Evolutionary conservation across 2,329 filamentous ascomycete genomes (phyloP).

Genomic region (Phymatotrichopsis omnivora): DNA sequence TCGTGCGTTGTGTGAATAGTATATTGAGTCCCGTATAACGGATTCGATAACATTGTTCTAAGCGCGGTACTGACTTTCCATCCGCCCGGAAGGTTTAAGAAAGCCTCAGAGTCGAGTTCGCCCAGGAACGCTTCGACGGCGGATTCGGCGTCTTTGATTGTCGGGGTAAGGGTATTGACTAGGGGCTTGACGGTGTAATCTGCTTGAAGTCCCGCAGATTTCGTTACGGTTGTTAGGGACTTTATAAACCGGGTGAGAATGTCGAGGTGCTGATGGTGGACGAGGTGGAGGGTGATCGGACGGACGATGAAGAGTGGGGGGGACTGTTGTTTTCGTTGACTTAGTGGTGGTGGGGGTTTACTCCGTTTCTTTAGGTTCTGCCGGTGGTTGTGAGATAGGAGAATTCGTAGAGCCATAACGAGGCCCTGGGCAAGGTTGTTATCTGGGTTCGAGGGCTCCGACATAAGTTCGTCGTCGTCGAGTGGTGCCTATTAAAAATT

Average conservation of each 20-base stretch:
- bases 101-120: constrained; percentile 39
- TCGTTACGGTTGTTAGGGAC: constrained; percentile 28
- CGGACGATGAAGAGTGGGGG: constrained; percentile 50
- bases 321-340: constrained; percentile 41
- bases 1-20: constrained; percentile 30
- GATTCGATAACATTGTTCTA: constrained; percentile 26
- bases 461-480: constrained; percentile 30
- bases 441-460: constrained; percentile 35
- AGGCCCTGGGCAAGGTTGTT: constrained; percentile 53
- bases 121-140: constrained; percentile 38
- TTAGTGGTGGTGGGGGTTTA: constrained; percentile 49
- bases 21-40: constrained; percentile 29
- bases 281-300: constrained; percentile 38
- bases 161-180: constrained; percentile 25
- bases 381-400: constrained; percentile 70
- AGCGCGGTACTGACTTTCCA: constrained; percentile 29
- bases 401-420: constrained; percentile 58
- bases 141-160: constrained; percentile 34
- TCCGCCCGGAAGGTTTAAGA: constrained; percentile 34
- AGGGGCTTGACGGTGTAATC: constrained; percentile 24
- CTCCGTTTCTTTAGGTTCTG: constrained; percentile 61
- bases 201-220: constrained; percentile 26
- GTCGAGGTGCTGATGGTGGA: constrained; percentile 22
- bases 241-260: constrained; percentile 24
- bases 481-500: constrained; percentile 21